Base-by-base conservation (phyloP, 148 eudicot species). In the Fagopyrum esculentum region DNA sequence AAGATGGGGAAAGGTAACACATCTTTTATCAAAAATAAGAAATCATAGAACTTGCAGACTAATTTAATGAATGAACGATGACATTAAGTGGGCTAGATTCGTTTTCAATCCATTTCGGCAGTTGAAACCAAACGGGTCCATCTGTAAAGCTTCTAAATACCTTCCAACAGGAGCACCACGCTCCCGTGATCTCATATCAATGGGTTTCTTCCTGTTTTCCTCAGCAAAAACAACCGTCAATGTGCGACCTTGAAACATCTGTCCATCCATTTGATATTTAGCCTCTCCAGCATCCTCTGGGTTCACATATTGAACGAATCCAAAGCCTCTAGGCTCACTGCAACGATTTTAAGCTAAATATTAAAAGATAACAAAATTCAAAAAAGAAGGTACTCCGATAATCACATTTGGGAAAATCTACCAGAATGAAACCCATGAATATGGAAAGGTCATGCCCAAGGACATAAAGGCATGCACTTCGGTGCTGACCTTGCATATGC, bases 271-370 rank as follows among this genome's bases (percentile, higher is more conserved):
- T 30, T 90, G 83, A 77, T 94, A 85, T 71, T 94, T 91, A 72
- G 98, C 98, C 52, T 94, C 98, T 17, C 87, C 97, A 84, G 98
- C 98, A 83, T 94, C 98, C 75, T 69, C 89, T 54, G 98, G 96
- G 60, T 94, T 89, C 71, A 91, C 76, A 86, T 73, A 94, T 64
- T 94, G 98, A 78, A 94, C 97, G 60, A 94, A 94, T 72, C 98
- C 98, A 87, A 94, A 94, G 54, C 98, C 98, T 56, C 98, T 94
- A 43, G 97, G 98, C 71, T 78, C 79, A 69, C 84, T 77, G 82
- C 76, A 78, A 54, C 74, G 49, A 22, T 11, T 82, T 74, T 75
- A 71, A 15, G 73, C 73, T 35, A 35, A 35, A 1, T 35, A 35
- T 52, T 51, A 35, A 35, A 35, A 48, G 40, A 76, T 29, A 77